These are phyloP conservation scores for Aphanomyces astaci DNA, from an alignment of 352 stramenopile species.

Conservation along the genomic window DNA sequence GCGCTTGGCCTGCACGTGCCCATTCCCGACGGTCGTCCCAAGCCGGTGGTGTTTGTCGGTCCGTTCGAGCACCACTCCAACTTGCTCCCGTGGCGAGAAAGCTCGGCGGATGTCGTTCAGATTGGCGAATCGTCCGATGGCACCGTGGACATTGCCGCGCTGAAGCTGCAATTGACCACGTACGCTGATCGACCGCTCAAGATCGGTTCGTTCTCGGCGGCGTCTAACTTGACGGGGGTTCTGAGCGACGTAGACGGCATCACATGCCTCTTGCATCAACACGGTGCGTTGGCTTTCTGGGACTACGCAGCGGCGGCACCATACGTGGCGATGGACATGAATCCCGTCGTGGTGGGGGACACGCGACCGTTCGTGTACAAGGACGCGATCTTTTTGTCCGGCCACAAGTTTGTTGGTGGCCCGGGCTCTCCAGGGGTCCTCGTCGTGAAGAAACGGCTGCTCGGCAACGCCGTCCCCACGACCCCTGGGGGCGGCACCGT, in stretches of 20 bases:
- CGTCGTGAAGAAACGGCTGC: slow-evolving; percentile 89
- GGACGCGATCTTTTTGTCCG: slow-evolving; percentile 93
- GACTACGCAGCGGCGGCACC: slow-evolving; percentile 93
- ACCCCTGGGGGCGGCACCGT: slow-evolving; percentile 41
- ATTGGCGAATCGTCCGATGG: slow-evolving; percentile 49
- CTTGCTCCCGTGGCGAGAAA: slow-evolving; percentile 95
- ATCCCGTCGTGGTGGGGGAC: slow-evolving; percentile 61
- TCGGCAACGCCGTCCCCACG: slow-evolving; percentile 50
- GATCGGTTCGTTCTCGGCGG: slow-evolving; percentile 89
- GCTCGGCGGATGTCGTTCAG: slow-evolving; percentile 64
- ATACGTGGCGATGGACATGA: slow-evolving; percentile 95
- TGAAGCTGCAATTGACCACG: slow-evolving; percentile 42
- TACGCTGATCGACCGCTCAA: slow-evolving; percentile 49
- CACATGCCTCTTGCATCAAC: slow-evolving; percentile 81
- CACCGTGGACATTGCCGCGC: slow-evolving; percentile 47
- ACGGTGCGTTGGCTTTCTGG: slow-evolving; percentile 90
- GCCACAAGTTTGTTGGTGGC: slow-evolving; percentile 95
- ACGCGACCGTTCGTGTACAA: slow-evolving; percentile 50
- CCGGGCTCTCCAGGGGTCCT: slow-evolving; percentile 89
- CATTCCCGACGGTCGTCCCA: neutral
- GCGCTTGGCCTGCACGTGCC: slow-evolving; percentile 13
- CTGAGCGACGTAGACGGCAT: slow-evolving; percentile 86
- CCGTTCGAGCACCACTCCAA: slow-evolving; percentile 98
- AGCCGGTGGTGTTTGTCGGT: slow-evolving; percentile 84
- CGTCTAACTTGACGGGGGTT: slow-evolving; percentile 93